Base-by-base conservation (phyloP, 495 filamentous ascomycete species). In the Penicillium verhagenii region DNA sequence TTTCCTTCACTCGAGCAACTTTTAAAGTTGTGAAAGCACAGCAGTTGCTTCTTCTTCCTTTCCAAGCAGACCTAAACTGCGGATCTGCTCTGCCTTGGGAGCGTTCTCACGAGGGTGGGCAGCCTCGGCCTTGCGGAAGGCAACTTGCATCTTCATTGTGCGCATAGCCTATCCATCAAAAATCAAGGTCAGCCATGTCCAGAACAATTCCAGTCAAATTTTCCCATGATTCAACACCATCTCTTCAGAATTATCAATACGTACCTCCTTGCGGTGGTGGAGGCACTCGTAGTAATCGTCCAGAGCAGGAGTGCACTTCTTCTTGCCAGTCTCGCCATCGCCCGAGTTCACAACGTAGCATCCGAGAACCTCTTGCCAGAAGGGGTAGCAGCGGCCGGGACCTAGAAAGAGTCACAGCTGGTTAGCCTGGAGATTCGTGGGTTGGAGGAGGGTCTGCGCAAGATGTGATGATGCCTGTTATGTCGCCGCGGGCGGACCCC, bases 241-340 rank as follows among this genome's bases (percentile, higher is more conserved):
- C 6, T 24, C 24, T 9, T 19, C 4, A 24, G 45, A 48, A 23
- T 9, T 24, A n/a, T 10, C 40, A 31, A 35, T 48, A 72, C 82
- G 60, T 61, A 96, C 94, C 90, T 98, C 94, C 77, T 97, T 97
- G 75, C 82, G 88, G 80, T 98, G 94, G 70, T 98, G 93, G 67
- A 98, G 79, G 77, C 95, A 98, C 79, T 98, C 94, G 74, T 96
- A 90, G 80, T 97, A 97, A 66, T 99, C 94, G 67, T 97, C 94
- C 58, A 96, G 76, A 28, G 85, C 86, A n/a, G 89, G 90, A 37
- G 80, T 67, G 71, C 94, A 99, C 78, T 96, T 96, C 78, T 85
- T 88, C 76, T 90, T 93, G 42, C 92, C 92, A 9, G 83, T 79
- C 63, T 92, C 86, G 20, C 89, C 86, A 40, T 84, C 72, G 48